Conservation (phyloP, 2,329 filamentous ascomycete genomes). For the Fusarium sp. region DNA sequence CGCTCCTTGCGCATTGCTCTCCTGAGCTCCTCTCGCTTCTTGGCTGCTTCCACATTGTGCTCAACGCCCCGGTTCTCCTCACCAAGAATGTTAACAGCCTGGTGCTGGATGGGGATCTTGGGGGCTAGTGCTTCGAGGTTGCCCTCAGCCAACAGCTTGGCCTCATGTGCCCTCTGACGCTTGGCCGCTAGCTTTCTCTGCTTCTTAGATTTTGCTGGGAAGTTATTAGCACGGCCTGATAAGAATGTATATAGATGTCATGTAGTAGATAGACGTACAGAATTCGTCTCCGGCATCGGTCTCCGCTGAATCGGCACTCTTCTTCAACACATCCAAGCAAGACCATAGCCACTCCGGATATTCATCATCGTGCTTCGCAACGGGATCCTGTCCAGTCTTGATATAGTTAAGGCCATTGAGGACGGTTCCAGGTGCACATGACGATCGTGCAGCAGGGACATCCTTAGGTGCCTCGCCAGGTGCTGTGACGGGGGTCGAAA, state of each 20-base stretch:
- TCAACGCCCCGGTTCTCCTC: slow-evolving; percentile 58
- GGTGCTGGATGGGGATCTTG: slow-evolving; percentile 81
- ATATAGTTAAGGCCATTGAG: slow-evolving; percentile 82
- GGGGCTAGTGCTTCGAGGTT: slow-evolving; percentile 74
- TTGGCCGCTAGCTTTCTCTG: slow-evolving; percentile 79
- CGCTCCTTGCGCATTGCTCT: slow-evolving; percentile 81
- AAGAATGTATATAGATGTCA: background rate
- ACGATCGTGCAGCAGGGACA: slow-evolving; percentile 57
- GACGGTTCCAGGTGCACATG: slow-evolving; percentile 75
- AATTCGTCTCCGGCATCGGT: slow-evolving; percentile 79
- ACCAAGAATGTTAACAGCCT: slow-evolving; percentile 79
- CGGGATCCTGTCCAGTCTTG: slow-evolving; percentile 79
- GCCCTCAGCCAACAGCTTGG: slow-evolving; percentile 72
- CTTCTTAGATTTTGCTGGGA: slow-evolving; percentile 84
- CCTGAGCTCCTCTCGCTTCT: slow-evolving; percentile 72
- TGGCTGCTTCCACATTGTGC: slow-evolving; percentile 62
- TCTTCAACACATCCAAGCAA: slow-evolving; percentile 74
- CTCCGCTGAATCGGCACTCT: slow-evolving; percentile 61
- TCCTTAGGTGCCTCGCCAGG: slow-evolving; percentile 51
- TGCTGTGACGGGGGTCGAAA: slow-evolving; percentile 54
- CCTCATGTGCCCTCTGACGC: slow-evolving; percentile 68
- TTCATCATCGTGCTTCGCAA: slow-evolving; percentile 79
- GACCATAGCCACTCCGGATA: slow-evolving; percentile 88
- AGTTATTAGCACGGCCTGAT: slow-evolving; percentile 30
- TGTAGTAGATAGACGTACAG: slow-evolving; percentile 68